These are phyloP conservation scores for Biscogniauxia marginata DNA, from an alignment of 2,329 filamentous ascomycete genomes.

Conservation along the genomic window DNA sequence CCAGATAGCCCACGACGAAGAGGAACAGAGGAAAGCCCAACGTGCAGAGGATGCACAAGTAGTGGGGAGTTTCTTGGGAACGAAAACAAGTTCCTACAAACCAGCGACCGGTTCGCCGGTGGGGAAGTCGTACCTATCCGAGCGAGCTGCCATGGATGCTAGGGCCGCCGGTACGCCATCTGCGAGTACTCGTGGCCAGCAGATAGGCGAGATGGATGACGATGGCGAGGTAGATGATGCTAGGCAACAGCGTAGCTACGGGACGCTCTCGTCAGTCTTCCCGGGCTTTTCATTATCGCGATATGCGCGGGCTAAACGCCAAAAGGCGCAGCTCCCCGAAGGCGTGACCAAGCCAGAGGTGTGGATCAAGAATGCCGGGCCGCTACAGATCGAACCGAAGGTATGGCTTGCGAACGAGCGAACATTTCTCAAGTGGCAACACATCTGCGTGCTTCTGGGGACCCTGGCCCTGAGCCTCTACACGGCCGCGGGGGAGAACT, in stretches of 20 bases:
- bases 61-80: conserved; percentile 82
- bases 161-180: conserved; percentile 27
- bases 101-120: conserved; percentile 64
- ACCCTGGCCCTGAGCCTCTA: conserved; percentile 81
- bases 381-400: conserved; percentile 91
- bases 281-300: conserved; percentile 80
- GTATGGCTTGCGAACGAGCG: conserved; percentile 98
- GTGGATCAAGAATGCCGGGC: conserved; percentile 94
- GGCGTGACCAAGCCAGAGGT: conserved; percentile 81
- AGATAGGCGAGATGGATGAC: conserved; percentile 24
- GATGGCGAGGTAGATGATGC: conserved; percentile 36
- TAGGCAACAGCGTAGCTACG: conserved; percentile 39
- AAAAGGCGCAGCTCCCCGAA: conserved; percentile 65
- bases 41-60: conserved; percentile 83
- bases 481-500: conserved; percentile 79
- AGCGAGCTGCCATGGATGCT: conserved; percentile 50
- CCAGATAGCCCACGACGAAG: conserved; percentile 83
- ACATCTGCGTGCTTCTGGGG: conserved; percentile 85
- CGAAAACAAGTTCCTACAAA: conserved; percentile 53
- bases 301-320: conserved; percentile 61
- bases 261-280: conserved; percentile 69
- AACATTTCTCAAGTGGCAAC: conserved; percentile 98
- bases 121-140: conserved; percentile 62
- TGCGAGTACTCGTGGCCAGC: conserved; percentile 22
- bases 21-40: conserved; percentile 79